Base-by-base conservation (phyloP, 2,329 filamentous ascomycete genomes). In the Aspergillus udagawae region DNA sequence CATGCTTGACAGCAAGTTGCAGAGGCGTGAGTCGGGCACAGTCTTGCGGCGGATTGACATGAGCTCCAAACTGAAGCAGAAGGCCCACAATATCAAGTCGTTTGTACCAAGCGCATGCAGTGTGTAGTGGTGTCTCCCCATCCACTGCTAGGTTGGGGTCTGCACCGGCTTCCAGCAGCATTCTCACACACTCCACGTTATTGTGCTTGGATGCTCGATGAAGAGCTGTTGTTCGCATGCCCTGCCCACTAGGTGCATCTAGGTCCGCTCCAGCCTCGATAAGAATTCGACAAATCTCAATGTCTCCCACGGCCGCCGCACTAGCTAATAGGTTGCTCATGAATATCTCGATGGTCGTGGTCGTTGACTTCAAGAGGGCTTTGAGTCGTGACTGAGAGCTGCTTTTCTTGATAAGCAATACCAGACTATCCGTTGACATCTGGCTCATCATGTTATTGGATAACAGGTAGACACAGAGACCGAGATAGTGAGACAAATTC, bases 291-390 rank as follows among this genome's bases (percentile, higher is more conserved):
- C 48, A 58, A 23, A 63, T 55, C 29, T 63, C 57, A n/a, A 54
- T 32, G 28, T 60, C 56, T 25, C 61, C 61, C 27, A 62, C 42
- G 20, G 35, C 52, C 53, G 58, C 59, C 14, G 63, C 61, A 56
- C 61, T 62, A 10, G 41, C 51, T 20, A 63, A 54, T 12, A 59
- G 54, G 32, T 60, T 62, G 38, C 53, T 56, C 55, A 59, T 59
- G 51, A 63, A 63, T 51, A 60, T 60, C 47, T 62, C 60, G 17
- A 53, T 54, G 14, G 63, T 54, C n/a, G 53, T 57, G 38, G 49
- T 52, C 23, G 50, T 59, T 42, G 59, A 54, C 35, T 60, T 54
- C 35, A 62, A 55, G 20, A 65, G 51, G 14, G 52, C 51, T 12
- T n/a, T 35, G 10, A 52, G 50, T 49, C 48, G 56, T 12, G 59